These are phyloP conservation scores for Annulohypoxylon stygium DNA, from an alignment of 495 filamentous ascomycete species.

Conservation along the genomic window DNA sequence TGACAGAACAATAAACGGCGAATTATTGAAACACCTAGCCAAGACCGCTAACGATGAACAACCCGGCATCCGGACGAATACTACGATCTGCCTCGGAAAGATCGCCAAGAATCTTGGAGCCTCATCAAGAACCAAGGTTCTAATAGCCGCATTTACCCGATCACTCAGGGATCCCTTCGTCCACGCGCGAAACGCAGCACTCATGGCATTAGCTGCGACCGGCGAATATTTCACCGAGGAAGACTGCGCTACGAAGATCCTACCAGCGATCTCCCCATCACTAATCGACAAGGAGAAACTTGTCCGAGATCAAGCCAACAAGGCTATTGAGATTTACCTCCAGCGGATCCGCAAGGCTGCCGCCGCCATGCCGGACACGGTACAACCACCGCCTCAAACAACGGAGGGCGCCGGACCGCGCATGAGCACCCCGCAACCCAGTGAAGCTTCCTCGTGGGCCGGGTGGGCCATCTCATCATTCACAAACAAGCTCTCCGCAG, in stretches of 20 bases:
- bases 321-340: conserved; percentile 90
- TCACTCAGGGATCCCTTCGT: conserved; percentile 93
- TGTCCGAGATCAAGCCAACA: conserved; percentile 89
- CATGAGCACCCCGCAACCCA: conserved; percentile 78
- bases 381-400: conserved; percentile 63
- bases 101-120: conserved; percentile 89
- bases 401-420: conserved; percentile 67
- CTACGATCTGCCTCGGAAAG: conserved; percentile 95
- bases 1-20: conserved; percentile 92
- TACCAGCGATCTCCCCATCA: conserved; percentile 84
- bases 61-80: conserved; percentile 96
- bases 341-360: conserved; percentile 84
- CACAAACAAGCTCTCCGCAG: conserved; percentile 88
- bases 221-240: conserved; percentile 88
- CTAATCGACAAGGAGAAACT: conserved; percentile 91
- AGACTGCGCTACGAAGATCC: conserved; percentile 84
- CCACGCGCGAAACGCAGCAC: conserved; percentile 88
- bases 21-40: conserved; percentile 88
- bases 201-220: conserved; percentile 87
- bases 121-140: conserved; percentile 85
- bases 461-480: conserved; percentile 99
- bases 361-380: conserved; percentile 83
- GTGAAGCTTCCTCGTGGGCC: conserved; percentile 77
- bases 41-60: conserved; percentile 98
- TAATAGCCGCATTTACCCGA: conserved; percentile 89